Conservation (phyloP, 2,329 filamentous ascomycete genomes). For the Fusarium burgessii region DNA sequence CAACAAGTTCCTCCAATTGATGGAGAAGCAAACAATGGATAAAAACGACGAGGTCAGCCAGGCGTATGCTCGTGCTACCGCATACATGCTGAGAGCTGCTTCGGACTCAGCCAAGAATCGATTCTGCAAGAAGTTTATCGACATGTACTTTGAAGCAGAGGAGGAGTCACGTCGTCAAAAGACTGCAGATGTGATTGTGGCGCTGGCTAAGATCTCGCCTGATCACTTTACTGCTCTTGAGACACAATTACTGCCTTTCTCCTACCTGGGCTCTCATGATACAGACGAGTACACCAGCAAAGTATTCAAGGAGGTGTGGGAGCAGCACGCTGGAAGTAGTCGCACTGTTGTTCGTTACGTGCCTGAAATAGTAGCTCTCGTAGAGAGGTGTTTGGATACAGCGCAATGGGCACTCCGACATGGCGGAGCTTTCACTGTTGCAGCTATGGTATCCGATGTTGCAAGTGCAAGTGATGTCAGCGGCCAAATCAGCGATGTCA, state of each 20-base stretch:
- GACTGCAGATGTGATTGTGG: slow-evolving; percentile 83
- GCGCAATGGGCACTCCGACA: slow-evolving; percentile 93
- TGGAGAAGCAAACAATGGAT: slow-evolving; percentile 87
- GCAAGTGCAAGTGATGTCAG: slow-evolving; percentile 67
- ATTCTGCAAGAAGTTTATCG: slow-evolving; percentile 67
- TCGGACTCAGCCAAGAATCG: slow-evolving; percentile 61
- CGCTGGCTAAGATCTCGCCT: slow-evolving; percentile 86
- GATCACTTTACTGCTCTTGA: slow-evolving; percentile 88
- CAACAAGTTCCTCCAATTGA: slow-evolving; percentile 78
- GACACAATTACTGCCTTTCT: slow-evolving; percentile 81
- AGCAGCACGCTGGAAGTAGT: slow-evolving; percentile 87
- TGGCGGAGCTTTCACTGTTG: slow-evolving; percentile 83
- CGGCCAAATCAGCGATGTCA: slow-evolving; percentile 69
- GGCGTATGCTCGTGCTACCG: slow-evolving; percentile 86
- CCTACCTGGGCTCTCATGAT: slow-evolving; percentile 90
- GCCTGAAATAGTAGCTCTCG: slow-evolving; percentile 80
- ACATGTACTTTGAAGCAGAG: slow-evolving; percentile 84
- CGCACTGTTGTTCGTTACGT: slow-evolving; percentile 87
- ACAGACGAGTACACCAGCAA: slow-evolving; percentile 82
- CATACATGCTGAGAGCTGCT: slow-evolving; percentile 79
- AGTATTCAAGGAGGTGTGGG: slow-evolving; percentile 88
- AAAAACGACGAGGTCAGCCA: slow-evolving; percentile 94
- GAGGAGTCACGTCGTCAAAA: slow-evolving; percentile 80
- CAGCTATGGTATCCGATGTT: slow-evolving; percentile 77
- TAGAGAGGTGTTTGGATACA: slow-evolving; percentile 76